These are phyloP conservation scores for Monotropa hypopitys DNA, from an alignment of 179 eudicot species.

Conservation along the genomic window DNA sequence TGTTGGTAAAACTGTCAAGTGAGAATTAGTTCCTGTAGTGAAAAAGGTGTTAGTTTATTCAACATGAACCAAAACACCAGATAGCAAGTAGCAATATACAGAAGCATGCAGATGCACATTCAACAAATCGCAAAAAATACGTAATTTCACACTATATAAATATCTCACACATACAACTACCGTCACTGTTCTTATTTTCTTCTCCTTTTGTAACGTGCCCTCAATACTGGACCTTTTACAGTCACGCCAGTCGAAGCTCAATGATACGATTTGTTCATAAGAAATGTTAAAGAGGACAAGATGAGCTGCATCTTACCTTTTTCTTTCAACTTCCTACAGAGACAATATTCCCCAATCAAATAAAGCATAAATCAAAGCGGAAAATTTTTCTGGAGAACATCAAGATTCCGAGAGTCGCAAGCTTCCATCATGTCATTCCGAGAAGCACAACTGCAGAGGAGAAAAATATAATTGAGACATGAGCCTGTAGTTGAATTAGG, in stretches of 20 bases:
- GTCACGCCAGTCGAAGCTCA: neutral
- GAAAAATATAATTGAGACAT: neutral
- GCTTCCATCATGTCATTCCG: constrained; percentile 86
- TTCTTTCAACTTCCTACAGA: neutral
- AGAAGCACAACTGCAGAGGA: constrained; percentile 63
- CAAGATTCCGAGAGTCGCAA: constrained; percentile 79
- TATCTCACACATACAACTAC: neutral
- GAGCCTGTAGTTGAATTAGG: neutral
- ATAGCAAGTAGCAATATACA: neutral
- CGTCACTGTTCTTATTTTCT: neutral
- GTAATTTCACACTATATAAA: neutral
- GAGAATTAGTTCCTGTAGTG: neutral
- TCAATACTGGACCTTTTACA: neutral
- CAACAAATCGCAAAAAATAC: neutral
- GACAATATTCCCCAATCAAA: neutral
- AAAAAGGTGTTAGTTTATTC: neutral
- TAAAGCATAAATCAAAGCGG: constrained; percentile 40
- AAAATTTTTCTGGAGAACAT: constrained; percentile 78
- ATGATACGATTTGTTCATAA: neutral
- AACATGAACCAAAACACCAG: neutral
- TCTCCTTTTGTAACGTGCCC: neutral
- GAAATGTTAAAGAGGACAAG: neutral
- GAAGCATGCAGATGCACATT: neutral
- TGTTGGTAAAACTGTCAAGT: too few species aligned
- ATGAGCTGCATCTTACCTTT: neutral